Percentiles rank a stretch among this genome's conserved stretches.
These are phyloP conservation scores for Boletellus emodensis DNA, from an alignment of 768 basidiomycete species.

Conservation along the genomic window DNA sequence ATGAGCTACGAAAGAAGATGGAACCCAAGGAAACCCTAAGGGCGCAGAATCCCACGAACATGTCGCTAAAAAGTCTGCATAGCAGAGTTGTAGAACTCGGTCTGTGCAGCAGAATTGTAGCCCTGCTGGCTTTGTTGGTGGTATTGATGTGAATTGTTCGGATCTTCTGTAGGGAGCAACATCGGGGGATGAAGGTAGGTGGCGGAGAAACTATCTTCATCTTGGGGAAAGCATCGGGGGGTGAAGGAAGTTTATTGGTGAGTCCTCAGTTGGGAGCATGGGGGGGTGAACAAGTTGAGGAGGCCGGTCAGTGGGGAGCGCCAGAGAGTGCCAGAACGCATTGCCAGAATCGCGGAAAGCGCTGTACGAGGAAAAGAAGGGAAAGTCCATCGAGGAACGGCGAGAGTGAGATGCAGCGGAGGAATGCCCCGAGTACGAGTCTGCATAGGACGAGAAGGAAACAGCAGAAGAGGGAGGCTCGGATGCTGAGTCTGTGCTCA, in stretches of 20 bases:
- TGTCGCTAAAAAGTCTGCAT: conserved; percentile 32
- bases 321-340: conserved; percentile 76
- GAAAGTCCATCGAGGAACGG: conserved; percentile 60
- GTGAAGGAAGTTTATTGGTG: conserved; percentile 71
- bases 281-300: conserved; percentile 64
- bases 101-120: conserved; percentile 15
- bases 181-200: conserved; percentile 56
- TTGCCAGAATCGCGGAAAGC: conserved; percentile 52
- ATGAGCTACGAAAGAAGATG: not conserved
- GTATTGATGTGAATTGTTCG: conserved; percentile 17
- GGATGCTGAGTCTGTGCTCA: conserved; percentile 56
- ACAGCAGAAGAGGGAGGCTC: conserved; percentile 59
- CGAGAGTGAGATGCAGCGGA: conserved; percentile 57
- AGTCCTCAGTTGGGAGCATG: conserved; percentile 61
- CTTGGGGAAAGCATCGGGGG: conserved; percentile 54
- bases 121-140: conserved; percentile 22
- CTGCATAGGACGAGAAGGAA: conserved; percentile 58
- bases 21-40: conserved; percentile 3
- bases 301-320: conserved; percentile 57
- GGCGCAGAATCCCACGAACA: not conserved
- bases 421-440: conserved; percentile 57
- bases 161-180: conserved; percentile 41
- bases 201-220: conserved; percentile 60
- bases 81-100: conserved; percentile 33
- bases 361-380: conserved; percentile 55